A percentile compares a stretch with the other conserved stretches of the same genome.
These are phyloP conservation scores for Fusarium irregulare DNA, from an alignment of 2,329 filamentous ascomycete genomes.

Conservation along the genomic window DNA sequence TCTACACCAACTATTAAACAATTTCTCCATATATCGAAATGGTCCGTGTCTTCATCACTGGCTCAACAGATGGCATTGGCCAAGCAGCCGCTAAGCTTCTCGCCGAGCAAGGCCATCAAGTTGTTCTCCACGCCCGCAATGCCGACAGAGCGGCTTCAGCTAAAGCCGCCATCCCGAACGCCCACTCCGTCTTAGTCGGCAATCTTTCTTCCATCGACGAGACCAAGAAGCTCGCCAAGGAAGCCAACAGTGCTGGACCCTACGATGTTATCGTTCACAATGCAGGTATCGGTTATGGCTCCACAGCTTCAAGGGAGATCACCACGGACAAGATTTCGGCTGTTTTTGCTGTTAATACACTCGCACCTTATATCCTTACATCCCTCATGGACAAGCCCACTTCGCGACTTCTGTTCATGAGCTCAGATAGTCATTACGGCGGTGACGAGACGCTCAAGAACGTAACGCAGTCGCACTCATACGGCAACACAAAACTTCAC, in stretches of 20 bases:
- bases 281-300: conserved; percentile 37
- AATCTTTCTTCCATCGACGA: conserved; percentile 32
- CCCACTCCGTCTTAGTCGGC: conserved; percentile 21
- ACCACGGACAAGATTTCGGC: conserved; percentile 30
- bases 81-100: conserved; percentile 34
- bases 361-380: conserved; percentile 34
- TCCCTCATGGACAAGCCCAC: conserved; percentile 33
- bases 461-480: conserved; percentile 29
- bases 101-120: conserved; percentile 35
- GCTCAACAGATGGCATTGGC: conserved; percentile 37
- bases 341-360: conserved; percentile 36
- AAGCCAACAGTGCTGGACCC: conserved; percentile 29
- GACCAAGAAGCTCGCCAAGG: conserved; percentile 31
- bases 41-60: conserved; percentile 41
- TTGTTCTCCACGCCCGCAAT: conserved; percentile 34
- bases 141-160: conserved; percentile 32
- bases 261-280: conserved; percentile 38
- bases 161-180: conserved; percentile 25
- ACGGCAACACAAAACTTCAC: conserved; percentile 37
- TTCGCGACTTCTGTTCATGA: conserved; percentile 29
- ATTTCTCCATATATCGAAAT: background rate
- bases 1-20: background rate
- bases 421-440: conserved; percentile 34
- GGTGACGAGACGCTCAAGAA: conserved; percentile 31
- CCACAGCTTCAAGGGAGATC: conserved; percentile 15